Base-by-base conservation (phyloP, 768 basidiomycete genomes). In the Rubroboletus satanas region DNA sequence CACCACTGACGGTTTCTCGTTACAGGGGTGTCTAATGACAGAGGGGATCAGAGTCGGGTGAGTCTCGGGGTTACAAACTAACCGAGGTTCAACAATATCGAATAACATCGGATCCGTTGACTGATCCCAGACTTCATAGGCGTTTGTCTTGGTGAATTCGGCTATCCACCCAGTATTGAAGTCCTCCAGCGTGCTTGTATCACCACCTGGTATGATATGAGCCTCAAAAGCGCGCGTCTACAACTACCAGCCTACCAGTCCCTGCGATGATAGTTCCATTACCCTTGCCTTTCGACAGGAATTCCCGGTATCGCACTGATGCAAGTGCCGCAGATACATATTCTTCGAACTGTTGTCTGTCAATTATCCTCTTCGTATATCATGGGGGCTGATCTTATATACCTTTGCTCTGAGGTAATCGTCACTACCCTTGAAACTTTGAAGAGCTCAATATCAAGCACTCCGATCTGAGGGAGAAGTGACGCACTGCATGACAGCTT, bases 31-130 rank as follows among this genome's bases (percentile, higher is more conserved):
- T 46, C 94, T 94, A 57, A 51, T 48, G 31, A 41, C 15, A 26
- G 44, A 28, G 38, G 11, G 32, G 42, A 39, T 49, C 37, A 55
- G 53, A 54, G 38, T 47, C 39, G 36, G 33, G 37, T 23, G 44
- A 41, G 4, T 50, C n/a, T 38, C 11, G 18, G 11, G 6, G n/a
- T 18, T 36, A 51, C 45, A 48, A 49, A 61, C 60, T 28, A 57
- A 93, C 93, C 90, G 79, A 35, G 96, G 90, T 69, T 99, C 97
- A 51, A 96, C 82, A 45, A 98, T 90, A 67, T 99, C 97, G 66
- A 99, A 99, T 11, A 98, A 73, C 57, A 93, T 76, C 1, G 93
- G 88, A 70, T 99, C 97, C 1, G 97, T 98, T 38, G 85, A 82
- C 43, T 82, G 76, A 47, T 98, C 84, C 97, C 97, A 99, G 4